Evolutionary conservation across 768 basidiomycete genomes (phyloP).

Genomic region (Amylocystis lapponica): DNA sequence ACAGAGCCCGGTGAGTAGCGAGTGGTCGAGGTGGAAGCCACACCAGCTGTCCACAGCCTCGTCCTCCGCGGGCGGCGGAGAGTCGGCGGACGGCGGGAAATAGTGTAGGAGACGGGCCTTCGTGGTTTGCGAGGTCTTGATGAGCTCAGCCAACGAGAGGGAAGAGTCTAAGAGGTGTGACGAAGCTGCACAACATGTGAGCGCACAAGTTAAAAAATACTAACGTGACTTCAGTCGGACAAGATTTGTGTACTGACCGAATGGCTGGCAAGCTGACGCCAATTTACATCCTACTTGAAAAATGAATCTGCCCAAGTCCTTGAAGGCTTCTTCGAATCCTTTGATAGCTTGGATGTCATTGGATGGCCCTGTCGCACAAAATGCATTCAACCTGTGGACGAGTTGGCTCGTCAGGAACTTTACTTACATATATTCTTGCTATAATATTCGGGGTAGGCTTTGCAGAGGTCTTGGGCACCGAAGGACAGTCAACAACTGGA

Average conservation of each 20-base stretch:
- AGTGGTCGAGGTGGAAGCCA: conserved; percentile 93
- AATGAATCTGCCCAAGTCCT: conserved; percentile 79
- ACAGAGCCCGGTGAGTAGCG: conserved; percentile 87
- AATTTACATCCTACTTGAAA: conserved; percentile 79
- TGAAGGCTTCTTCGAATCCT: conserved; percentile 86
- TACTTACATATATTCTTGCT: conserved; percentile 77
- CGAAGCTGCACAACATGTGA: too few relatives aligned
- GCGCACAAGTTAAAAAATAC: too few relatives aligned
- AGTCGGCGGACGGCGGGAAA: conserved; percentile 62
- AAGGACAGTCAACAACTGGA: conserved; percentile 61
- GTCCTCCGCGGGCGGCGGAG: conserved; percentile 37
- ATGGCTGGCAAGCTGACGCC: conserved; percentile 85
- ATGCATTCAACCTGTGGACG: not conserved
- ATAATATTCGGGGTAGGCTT: conserved; percentile 78
- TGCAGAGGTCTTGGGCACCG: conserved; percentile 50
- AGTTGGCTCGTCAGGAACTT: not conserved
- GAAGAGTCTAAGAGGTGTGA: conserved; percentile 60
- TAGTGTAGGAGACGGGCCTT: conserved; percentile 97
- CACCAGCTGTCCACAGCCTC: conserved; percentile 86
- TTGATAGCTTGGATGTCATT: conserved; percentile 53
- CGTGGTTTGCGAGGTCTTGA: conserved; percentile 71
- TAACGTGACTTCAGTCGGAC: not conserved
- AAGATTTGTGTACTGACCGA: conserved; percentile 45
- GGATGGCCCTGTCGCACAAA: conserved; percentile 49
- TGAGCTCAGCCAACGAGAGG: conserved; percentile 64